A percentile compares a stretch with the other conserved stretches of the same genome.
Evolutionary conservation across 2,329 filamentous ascomycete species (phyloP).

Genomic region (Gaeumannomyces tritici): DNA sequence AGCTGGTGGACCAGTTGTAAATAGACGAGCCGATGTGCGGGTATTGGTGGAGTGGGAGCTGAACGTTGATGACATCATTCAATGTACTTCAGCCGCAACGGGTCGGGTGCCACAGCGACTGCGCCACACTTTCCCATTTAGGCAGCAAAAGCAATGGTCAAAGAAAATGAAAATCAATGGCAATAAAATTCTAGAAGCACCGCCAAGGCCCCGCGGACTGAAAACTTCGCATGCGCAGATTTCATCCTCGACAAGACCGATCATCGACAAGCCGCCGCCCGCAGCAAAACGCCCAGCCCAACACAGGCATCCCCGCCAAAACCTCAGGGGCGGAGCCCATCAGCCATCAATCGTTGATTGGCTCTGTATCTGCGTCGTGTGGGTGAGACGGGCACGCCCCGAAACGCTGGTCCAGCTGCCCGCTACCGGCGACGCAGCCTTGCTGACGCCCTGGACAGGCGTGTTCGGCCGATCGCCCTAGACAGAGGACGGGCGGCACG

Average conservation of each 20-base stretch:
- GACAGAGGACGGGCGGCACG: too few relatives aligned
- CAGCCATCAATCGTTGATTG: background rate
- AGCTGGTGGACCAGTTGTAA: constrained; percentile 25
- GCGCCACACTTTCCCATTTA: background rate
- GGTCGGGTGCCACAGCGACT: too few relatives aligned
- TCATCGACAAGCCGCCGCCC: background rate
- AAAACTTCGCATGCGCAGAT: constrained; percentile 4
- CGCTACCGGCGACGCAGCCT: too few relatives aligned
- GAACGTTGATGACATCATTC: too few relatives aligned
- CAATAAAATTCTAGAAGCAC: background rate
- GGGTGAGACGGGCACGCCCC: background rate
- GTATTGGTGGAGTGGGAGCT: too few relatives aligned
- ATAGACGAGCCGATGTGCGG: too few relatives aligned
- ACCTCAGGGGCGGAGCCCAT: background rate
- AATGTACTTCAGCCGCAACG: too few relatives aligned
- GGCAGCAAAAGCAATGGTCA: too few relatives aligned
- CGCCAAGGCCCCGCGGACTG: background rate
- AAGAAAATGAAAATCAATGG: too few relatives aligned
- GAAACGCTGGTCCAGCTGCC: background rate
- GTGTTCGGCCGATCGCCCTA: too few relatives aligned
- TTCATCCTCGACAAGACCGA: constrained; percentile 1
- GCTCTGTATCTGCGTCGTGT: background rate
- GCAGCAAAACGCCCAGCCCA: background rate
- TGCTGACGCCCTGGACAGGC: too few relatives aligned
- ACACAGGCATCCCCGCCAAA: background rate